phyloP scores from a whole-genome alignment of 2,329 filamentous ascomycete genomes.

The Pseudogymnoascus sp. region DNA sequence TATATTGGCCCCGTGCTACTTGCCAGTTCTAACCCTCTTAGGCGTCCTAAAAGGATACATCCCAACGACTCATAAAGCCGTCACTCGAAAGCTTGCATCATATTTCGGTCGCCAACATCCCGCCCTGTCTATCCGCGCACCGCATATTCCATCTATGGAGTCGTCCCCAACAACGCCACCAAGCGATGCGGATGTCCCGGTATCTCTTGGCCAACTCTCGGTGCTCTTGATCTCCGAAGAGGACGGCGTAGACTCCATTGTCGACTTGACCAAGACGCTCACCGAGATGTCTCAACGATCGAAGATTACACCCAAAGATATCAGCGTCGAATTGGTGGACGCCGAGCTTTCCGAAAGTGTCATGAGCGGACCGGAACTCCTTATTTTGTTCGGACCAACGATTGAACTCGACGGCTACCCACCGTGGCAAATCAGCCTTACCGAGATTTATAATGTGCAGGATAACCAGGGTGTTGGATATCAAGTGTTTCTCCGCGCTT shows the following conservation, averaged over 20 bases:
- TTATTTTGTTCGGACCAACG: constrained; percentile 78
- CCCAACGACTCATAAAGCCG: constrained; percentile 71
- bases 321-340: constrained; percentile 79
- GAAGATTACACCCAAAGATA: constrained; percentile 74
- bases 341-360: constrained; percentile 73
- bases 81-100: constrained; percentile 69
- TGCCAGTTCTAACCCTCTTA: constrained; percentile 31
- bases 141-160: constrained; percentile 55
- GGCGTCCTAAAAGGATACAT: constrained; percentile 86
- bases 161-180: constrained; percentile 39
- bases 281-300: constrained; percentile 89
- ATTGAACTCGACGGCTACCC: constrained; percentile 87
- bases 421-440: constrained; percentile 90
- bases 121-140: constrained; percentile 62
- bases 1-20: not conserved
- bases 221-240: constrained; percentile 78
- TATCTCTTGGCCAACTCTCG: constrained; percentile 37
- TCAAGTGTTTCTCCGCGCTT: constrained; percentile 78
- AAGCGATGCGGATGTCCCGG: constrained; percentile 32
- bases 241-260: constrained; percentile 86
- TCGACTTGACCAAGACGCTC: constrained; percentile 90
- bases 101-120: constrained; percentile 80
- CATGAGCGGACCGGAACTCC: constrained; percentile 81
- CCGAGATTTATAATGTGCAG: constrained; percentile 77
- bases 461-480: constrained; percentile 84